Evolutionary conservation across 768 basidiomycete species (phyloP).

Genomic region (Boletus reticuloceps): DNA sequence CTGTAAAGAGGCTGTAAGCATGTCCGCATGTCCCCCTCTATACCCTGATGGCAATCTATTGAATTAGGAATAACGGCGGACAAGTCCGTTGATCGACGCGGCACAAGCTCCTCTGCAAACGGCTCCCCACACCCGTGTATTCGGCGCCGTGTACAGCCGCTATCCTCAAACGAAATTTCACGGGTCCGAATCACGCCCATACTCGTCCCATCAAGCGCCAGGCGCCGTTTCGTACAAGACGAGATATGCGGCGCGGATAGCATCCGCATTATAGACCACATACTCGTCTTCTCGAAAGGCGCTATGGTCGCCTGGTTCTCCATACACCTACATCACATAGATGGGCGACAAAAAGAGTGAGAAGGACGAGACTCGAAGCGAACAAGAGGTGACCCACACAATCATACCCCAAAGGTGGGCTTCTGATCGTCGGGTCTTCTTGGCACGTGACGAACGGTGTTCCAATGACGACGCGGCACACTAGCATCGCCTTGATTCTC

Average conservation of each 20-base stretch:
- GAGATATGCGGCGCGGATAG: conserved; percentile 25
- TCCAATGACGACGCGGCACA: conserved; percentile 25
- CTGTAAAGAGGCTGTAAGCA: too few relatives aligned
- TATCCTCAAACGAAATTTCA: neutral
- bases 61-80: too few relatives aligned
- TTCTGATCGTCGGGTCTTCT: conserved; percentile 11
- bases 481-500: conserved; percentile 17
- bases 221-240: conserved; percentile 15
- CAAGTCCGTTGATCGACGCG: too few relatives aligned
- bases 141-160: too few relatives aligned
- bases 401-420: conserved; percentile 19
- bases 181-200: neutral
- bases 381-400: conserved; percentile 10
- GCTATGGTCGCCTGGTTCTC: conserved; percentile 6
- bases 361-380: neutral
- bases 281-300: conserved; percentile 21
- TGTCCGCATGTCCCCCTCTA: too few relatives aligned
- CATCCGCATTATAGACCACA: conserved; percentile 25
- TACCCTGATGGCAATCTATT: too few relatives aligned
- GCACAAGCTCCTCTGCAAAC: too few relatives aligned
- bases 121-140: too few relatives aligned
- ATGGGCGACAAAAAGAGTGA: neutral
- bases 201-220: neutral
- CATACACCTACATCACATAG: conserved; percentile 11
- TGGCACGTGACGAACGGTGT: neutral